These are phyloP conservation scores for Achaetomiella virescens DNA, from an alignment of 495 filamentous ascomycete species.

Conservation along the genomic window DNA sequence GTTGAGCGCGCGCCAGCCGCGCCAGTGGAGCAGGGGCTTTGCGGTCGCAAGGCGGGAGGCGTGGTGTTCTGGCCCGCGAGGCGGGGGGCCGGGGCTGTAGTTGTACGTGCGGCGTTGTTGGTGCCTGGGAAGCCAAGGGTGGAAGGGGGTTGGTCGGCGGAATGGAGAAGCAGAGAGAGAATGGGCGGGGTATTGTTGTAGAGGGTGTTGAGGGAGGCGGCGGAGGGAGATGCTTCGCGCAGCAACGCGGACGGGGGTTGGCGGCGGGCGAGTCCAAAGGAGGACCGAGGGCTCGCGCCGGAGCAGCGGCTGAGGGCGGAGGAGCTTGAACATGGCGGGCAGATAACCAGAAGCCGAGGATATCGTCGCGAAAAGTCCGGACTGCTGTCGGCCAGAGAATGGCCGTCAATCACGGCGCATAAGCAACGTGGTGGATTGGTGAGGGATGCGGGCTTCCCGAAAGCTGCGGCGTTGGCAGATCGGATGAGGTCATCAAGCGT, in stretches of 20 bases:
- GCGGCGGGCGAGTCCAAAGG: neutral
- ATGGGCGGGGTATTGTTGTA: neutral
- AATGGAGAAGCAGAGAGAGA: neutral
- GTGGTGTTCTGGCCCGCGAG: neutral
- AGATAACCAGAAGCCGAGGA: neutral
- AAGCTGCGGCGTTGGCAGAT: too few relatives aligned
- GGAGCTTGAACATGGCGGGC: neutral
- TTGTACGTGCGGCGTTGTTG: slow-evolving; percentile 1
- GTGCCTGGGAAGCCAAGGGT: neutral
- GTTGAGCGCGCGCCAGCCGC: slow-evolving; percentile 15
- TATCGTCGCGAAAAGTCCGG: neutral
- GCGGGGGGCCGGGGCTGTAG: neutral
- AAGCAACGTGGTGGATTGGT: neutral
- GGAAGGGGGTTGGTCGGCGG: neutral
- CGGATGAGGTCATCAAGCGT: too few relatives aligned
- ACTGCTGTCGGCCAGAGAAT: neutral
- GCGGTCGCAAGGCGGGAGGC: slow-evolving; percentile 18
- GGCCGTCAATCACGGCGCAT: slow-evolving; percentile 1
- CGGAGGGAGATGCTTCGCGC: neutral
- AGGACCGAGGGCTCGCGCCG: neutral
- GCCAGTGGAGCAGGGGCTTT: slow-evolving; percentile 34
- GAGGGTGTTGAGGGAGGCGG: neutral
- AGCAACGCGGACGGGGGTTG: neutral
- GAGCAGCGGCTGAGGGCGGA: neutral
- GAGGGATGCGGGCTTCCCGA: neutral